Percentiles rank a stretch among this genome's conserved stretches.
These are phyloP conservation scores for Astrocystis sublimbata DNA, from an alignment of 495 filamentous ascomycete species.

Conservation along the genomic window DNA sequence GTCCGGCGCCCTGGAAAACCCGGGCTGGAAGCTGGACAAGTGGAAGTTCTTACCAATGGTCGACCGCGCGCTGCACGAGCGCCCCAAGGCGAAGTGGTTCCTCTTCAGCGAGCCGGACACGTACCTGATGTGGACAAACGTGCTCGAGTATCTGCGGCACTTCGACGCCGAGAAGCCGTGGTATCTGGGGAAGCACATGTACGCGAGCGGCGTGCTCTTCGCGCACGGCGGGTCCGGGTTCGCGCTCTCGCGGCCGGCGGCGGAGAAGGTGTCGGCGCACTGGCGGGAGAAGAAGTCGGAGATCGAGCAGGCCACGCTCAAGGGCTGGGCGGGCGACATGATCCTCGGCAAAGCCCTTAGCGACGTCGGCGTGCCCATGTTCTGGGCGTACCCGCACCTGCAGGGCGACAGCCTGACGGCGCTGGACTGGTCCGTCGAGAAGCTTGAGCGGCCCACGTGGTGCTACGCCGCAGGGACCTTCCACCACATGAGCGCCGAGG, in stretches of 20 bases:
- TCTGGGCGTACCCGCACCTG: constrained; percentile 45
- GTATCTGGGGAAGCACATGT: constrained; percentile 49
- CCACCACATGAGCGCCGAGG: constrained; percentile 45
- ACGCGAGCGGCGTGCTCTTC: constrained; percentile 34
- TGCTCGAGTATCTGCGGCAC: constrained; percentile 21
- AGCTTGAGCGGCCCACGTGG: constrained; percentile 42
- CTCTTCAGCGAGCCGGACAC: constrained; percentile 17
- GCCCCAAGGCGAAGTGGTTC: constrained; percentile 19
- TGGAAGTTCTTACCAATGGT: constrained; percentile 20
- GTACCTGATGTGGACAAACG: constrained; percentile 15
- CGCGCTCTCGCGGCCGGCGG: constrained; percentile 47
- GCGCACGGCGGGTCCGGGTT: constrained; percentile 55
- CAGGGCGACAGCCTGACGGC: constrained; percentile 39
- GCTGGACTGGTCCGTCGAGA: constrained; percentile 40
- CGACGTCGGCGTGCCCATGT: constrained; percentile 38
- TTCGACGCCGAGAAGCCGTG: constrained; percentile 42
- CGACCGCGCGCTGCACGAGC: constrained; percentile 6
- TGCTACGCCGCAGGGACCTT: constrained; percentile 46
- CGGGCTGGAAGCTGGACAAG: constrained; percentile 20
- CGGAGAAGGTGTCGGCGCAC: constrained; percentile 35
- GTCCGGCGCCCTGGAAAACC: constrained; percentile 14
- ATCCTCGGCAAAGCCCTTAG: constrained; percentile 46
- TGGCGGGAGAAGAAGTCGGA: constrained; percentile 15
- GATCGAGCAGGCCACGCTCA: constrained; percentile 27
- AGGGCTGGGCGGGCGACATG: constrained; percentile 51